These are phyloP conservation scores for Lentinula aciculospora DNA, from an alignment of 768 basidiomycete species.

Conservation along the genomic window DNA sequence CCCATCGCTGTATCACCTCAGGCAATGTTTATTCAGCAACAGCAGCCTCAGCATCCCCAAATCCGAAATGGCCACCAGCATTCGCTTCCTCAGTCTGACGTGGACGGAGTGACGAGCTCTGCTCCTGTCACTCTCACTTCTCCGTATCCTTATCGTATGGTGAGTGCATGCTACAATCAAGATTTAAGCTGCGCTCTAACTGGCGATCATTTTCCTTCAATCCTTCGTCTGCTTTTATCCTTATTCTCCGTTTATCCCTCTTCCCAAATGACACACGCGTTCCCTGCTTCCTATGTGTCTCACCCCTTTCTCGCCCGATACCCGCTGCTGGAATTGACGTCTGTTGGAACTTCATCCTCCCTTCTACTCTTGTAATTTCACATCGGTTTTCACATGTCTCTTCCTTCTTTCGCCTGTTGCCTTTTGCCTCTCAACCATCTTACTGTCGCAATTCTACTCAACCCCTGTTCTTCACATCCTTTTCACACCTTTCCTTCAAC, in stretches of 20 bases:
- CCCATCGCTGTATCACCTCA: conserved; percentile 15
- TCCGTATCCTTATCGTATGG: conserved; percentile 46
- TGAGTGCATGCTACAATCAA: conserved; percentile 20
- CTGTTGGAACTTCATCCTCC: too few relatives aligned
- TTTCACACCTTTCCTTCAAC: conserved; percentile 16
- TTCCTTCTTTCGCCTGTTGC: too few relatives aligned
- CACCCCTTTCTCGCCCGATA: neutral
- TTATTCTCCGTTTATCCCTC: neutral
- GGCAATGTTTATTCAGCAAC: conserved; percentile 15
- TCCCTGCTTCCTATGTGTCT: neutral
- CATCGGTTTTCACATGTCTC: too few relatives aligned
- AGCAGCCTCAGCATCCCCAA: conserved; percentile 18
- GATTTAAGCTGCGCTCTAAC: neutral
- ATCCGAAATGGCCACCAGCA: conserved; percentile 11
- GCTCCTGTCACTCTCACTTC: conserved; percentile 45
- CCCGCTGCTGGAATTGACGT: too few relatives aligned
- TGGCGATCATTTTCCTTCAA: neutral
- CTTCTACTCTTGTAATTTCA: too few relatives aligned
- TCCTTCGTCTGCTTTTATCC: neutral
- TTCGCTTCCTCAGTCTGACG: conserved; percentile 8
- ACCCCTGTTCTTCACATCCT: too few relatives aligned
- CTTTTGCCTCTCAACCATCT: too few relatives aligned
- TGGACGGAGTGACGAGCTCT: conserved; percentile 27
- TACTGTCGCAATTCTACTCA: too few relatives aligned
- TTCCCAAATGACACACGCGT: neutral